These are phyloP conservation scores for Rubus idaeus DNA, from an alignment of 306 rosid genomes.

Conservation along the genomic window DNA sequence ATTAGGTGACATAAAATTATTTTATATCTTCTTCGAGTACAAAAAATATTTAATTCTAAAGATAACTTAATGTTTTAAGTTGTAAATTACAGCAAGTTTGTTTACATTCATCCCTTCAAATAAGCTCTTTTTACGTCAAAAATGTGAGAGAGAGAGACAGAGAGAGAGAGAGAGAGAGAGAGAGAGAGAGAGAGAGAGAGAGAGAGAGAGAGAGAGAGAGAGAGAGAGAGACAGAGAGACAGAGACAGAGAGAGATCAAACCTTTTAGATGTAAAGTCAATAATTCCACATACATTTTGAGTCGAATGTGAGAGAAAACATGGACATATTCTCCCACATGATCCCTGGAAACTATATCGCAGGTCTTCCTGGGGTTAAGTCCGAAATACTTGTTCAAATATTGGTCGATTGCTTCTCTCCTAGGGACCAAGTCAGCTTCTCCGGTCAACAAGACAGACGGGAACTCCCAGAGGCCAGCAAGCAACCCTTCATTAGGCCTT, in stretches of 20 bases:
- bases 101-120: not conserved
- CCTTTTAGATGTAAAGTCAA: slow-evolving; percentile 65
- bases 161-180: not conserved
- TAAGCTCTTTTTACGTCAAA: not conserved
- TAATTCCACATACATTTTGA: slow-evolving; percentile 74
- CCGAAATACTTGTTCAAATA: slow-evolving; percentile 48
- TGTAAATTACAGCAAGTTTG: not conserved
- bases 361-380: slow-evolving; percentile 51
- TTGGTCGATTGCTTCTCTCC: slow-evolving; percentile 52
- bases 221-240: not conserved
- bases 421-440: slow-evolving; percentile 44
- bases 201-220: too few relatives aligned
- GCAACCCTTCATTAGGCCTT: slow-evolving; percentile 88
- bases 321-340: slow-evolving; percentile 85
- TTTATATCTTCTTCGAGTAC: too few relatives aligned
- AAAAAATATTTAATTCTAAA: too few relatives aligned
- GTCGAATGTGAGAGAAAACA: slow-evolving; percentile 85
- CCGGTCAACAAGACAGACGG: slow-evolving; percentile 71
- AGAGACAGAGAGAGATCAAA: slow-evolving; percentile 24
- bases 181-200: too few relatives aligned
- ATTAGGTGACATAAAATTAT: not conserved
- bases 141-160: not conserved
- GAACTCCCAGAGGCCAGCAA: slow-evolving; percentile 98
- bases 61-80: too few relatives aligned
- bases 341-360: slow-evolving; percentile 55